Evolutionary conservation across 2,329 filamentous ascomycete species (phyloP), one percentile per base, ranked within the genome.

Genomic region (Paracoccidioides brasiliensis): DNA sequence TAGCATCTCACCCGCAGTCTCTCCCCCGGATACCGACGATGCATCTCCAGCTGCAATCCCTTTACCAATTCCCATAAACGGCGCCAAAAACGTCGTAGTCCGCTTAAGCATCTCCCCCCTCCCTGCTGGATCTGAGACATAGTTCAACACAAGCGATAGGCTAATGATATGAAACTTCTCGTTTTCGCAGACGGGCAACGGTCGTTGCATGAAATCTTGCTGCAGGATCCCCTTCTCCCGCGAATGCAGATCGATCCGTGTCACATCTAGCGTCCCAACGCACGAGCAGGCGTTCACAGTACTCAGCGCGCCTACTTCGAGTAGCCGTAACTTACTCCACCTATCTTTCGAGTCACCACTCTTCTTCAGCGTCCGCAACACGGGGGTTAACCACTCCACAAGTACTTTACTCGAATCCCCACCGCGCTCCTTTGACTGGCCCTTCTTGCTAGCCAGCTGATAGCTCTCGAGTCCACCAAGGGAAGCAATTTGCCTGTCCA

Each of bases 141-240:
- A 98, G 70, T 98, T 98, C 59, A 98, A 77, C 4, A 98, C 93
- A 54, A 98, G 75, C 7, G 90, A 95, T 30, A 98, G 76, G 52
- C 90, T 95, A 64, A 98, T 85, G 53, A 97, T 81, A 67, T 98
- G 88, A 67, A 97, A 97, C 28, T 75, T 76, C 43, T 90, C 83
- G 0, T 73, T 74, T 28, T 77, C 67, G 6, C 61, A 69, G 4
- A 53, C 37, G 0, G 91, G 91, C 3, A 91, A 70, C 0, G 90
- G 87, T 32, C 90, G 79, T 62, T 88, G 74, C 90, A 98, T 95
- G 66, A 98, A 97, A 69, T 98, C 89, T 67, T 96, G 89, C 69
- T 94, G 83, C 56, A 83, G 67, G 61, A 98, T 98, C 2, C 69
- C 70, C 1, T 84, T 77, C 49, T 84, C 84, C 66, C 95, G 89